These are phyloP conservation scores for Coprinellus micaceus DNA, from an alignment of 768 basidiomycete genomes.

Conservation along the genomic window DNA sequence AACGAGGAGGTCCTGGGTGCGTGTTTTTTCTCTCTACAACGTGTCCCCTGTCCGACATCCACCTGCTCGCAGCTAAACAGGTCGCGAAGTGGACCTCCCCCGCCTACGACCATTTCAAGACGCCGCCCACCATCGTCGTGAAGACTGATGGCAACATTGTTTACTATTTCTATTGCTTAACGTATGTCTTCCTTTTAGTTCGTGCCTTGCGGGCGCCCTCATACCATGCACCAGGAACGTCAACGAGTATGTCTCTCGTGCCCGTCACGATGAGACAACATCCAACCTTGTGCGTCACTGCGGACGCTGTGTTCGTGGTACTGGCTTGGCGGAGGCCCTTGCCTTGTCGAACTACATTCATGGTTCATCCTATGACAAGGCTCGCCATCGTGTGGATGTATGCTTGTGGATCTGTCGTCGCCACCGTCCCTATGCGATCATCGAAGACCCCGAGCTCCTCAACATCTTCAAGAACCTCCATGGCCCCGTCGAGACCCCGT, in stretches of 20 bases:
- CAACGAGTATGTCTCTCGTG: conserved; percentile 10
- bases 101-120: too few species aligned
- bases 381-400: conserved; percentile 13
- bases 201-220: background rate
- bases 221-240: conserved; percentile 5
- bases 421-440: background rate
- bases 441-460: background rate
- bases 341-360: conserved; percentile 7
- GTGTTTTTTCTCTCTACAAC: background rate
- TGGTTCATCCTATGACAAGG: conserved; percentile 17
- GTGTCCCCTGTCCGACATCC: background rate
- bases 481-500: background rate
- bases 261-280: conserved; percentile 19
- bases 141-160: too few species aligned
- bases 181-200: background rate
- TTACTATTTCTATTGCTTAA: too few species aligned
- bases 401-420: background rate
- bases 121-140: too few species aligned
- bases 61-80: conserved; percentile 9
- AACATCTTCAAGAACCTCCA: background rate
- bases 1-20: conserved; percentile 17
- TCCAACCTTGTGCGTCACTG: conserved; percentile 18
- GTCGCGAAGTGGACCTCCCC: conserved; percentile 10
- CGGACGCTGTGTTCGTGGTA: conserved; percentile 8
- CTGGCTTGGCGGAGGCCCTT: background rate